Evolutionary conservation across 2,329 filamentous ascomycete species (phyloP).

Genomic region (Elsinoe ampelina): DNA sequence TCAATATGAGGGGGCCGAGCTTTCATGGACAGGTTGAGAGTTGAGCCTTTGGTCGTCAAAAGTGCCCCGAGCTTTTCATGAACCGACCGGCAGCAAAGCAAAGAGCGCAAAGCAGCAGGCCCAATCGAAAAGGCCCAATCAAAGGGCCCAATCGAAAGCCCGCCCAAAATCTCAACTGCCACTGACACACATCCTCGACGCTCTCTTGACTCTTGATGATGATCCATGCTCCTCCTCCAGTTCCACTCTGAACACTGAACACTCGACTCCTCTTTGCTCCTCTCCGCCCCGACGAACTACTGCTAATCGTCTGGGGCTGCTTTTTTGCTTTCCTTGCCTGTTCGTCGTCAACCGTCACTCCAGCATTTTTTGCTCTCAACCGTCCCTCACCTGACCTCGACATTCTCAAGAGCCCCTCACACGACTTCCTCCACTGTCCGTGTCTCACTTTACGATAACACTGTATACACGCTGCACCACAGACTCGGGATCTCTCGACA

Average conservation of each 20-base stretch:
- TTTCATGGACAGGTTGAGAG: neutral
- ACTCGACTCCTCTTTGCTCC: neutral
- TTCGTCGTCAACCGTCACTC: neutral
- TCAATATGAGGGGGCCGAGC: slow-evolving; percentile 6
- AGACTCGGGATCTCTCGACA: slow-evolving; percentile 9
- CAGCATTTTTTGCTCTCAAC: slow-evolving; percentile 7
- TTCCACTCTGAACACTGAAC: neutral
- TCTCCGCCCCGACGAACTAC: neutral
- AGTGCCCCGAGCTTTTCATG: slow-evolving; percentile 3
- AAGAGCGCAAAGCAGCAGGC: neutral
- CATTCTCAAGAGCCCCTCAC: slow-evolving; percentile 3
- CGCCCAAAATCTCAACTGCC: slow-evolving; percentile 8
- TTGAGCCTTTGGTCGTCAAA: neutral
- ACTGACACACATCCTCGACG: neutral
- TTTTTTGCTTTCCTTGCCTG: neutral
- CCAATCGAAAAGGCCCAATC: neutral
- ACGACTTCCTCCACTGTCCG: neutral
- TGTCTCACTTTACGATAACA: slow-evolving; percentile 12
- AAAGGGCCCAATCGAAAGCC: neutral
- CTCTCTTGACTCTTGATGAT: neutral
- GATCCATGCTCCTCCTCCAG: neutral
- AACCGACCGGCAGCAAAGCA: neutral
- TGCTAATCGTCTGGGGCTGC: slow-evolving; percentile 1
- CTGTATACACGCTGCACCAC: slow-evolving; percentile 4
- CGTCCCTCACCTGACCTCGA: neutral